These are phyloP conservation scores for Obba rivulosa DNA, from an alignment of 768 basidiomycete species.

Conservation along the genomic window DNA sequence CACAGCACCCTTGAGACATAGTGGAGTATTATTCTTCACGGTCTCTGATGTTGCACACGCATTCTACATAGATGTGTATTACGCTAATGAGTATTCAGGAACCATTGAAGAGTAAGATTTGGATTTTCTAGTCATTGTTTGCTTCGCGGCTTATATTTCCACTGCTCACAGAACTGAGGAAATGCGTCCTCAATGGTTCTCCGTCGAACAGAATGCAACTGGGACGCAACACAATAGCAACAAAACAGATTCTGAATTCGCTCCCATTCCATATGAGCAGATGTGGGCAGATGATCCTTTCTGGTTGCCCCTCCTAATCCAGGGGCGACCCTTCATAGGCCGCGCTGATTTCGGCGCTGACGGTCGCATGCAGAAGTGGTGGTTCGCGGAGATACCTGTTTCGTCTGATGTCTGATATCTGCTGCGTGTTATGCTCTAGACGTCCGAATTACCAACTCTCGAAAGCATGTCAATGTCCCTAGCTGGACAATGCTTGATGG, in stretches of 20 bases:
- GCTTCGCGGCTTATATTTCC: not conserved
- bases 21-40: conserved; percentile 63
- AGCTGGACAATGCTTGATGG: too few species aligned
- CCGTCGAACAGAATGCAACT: conserved; percentile 18
- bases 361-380: conserved; percentile 27
- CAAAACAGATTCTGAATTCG: conserved; percentile 13
- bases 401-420: conserved; percentile 1
- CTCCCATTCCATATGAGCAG: conserved; percentile 53
- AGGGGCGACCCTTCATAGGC: conserved; percentile 38
- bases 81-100: conserved; percentile 57
- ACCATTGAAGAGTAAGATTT: conserved; percentile 57
- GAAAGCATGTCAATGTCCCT: not conserved
- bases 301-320: conserved; percentile 64
- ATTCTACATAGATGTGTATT: conserved; percentile 70
- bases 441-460: not conserved
- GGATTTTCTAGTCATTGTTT: not conserved
- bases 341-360: conserved; percentile 38
- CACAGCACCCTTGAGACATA: conserved; percentile 53
- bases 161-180: conserved; percentile 65
- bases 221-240: not conserved
- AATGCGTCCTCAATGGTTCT: conserved; percentile 84
- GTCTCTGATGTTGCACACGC: conserved; percentile 48
- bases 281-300: conserved; percentile 61
- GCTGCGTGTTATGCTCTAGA: not conserved
- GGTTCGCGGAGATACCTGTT: conserved; percentile 23